Base-by-base conservation (phyloP, 2,329 filamentous ascomycete species). In the Monascus ruber region DNA sequence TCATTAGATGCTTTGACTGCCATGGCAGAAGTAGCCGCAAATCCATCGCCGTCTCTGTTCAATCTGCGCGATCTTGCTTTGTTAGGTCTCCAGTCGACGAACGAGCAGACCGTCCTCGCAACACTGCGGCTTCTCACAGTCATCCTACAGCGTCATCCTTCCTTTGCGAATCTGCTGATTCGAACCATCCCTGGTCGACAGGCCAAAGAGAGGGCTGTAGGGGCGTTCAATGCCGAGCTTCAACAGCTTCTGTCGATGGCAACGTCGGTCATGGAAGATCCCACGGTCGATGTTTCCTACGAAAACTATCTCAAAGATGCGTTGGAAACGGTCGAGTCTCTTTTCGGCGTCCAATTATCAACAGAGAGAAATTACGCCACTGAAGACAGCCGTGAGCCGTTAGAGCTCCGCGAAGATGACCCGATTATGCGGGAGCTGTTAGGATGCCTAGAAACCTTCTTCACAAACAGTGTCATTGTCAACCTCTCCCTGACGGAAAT, bases 11-110 rank as follows among this genome's bases (percentile, higher is more conserved):
- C 94, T 2, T 76, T 93, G 9, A 85, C 79, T 28, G 81, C 86
- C 62, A 77, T 88, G 58, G 79, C 83, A 3, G 73, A 83, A 39
- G 81, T 83, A 46, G 77, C 82, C 3, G 84, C 91, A 40, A 70
- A 76, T 9, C 74, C 83, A 6, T 91, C 88, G 1, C 91, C 91
- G 0, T 75, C 86, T 9, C 71, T 98, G 1, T 98, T 95, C 68
- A 96, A 93, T 55, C 69, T 98, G 6, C 85, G 93, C 24, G 91
- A 98, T 63, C 73, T 98, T 8, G 81, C 94, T 26, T 71, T 93
- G 2, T 84, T 87, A 29, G 94, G 88, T 53, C 69, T 95, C 25
- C 75, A 79, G 42, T 96, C 91, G 0, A 73, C 75, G 34, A 95
- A 91, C 52, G 76, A 83, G 38, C 88, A 95, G 56, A 96, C 91